These are phyloP conservation scores for Aspergillus diversus DNA, from an alignment of 495 filamentous ascomycete genomes.

Conservation along the genomic window DNA sequence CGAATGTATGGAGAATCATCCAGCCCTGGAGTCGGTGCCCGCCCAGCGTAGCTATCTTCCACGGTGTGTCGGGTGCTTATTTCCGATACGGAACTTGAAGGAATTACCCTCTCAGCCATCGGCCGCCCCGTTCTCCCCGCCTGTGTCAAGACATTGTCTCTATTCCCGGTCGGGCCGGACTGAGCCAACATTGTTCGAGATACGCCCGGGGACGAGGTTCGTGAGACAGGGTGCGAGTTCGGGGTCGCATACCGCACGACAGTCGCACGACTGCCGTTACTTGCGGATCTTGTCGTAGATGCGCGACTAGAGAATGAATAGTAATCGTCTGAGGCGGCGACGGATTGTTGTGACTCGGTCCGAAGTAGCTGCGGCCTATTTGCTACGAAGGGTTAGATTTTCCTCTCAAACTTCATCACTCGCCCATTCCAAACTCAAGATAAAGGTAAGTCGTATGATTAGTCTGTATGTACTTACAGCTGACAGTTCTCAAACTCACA, in stretches of 20 bases:
- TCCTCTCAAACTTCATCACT: neutral
- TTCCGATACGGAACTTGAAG: conserved; percentile 34
- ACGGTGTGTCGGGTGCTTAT: conserved; percentile 34
- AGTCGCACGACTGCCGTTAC: conserved; percentile 50
- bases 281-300: conserved; percentile 46
- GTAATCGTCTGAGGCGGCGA: conserved; percentile 70
- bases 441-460: neutral
- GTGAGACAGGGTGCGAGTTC: conserved; percentile 43
- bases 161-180: conserved; percentile 22
- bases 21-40: conserved; percentile 61
- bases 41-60: conserved; percentile 40
- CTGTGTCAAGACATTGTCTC: conserved; percentile 30
- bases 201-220: conserved; percentile 35
- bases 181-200: conserved; percentile 33
- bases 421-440: neutral
- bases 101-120: conserved; percentile 36
- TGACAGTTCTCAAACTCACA: conserved; percentile 41
- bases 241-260: conserved; percentile 57
- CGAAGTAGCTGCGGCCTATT: conserved; percentile 58
- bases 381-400: conserved; percentile 34
- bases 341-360: conserved; percentile 59
- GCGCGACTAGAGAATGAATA: conserved; percentile 62
- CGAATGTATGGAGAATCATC: conserved; percentile 73
- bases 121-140: conserved; percentile 40
- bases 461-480: conserved; percentile 38